phyloP scores from a whole-genome alignment of 2,329 filamentous ascomycete species.

The Aureobasidium namibiae region DNA sequence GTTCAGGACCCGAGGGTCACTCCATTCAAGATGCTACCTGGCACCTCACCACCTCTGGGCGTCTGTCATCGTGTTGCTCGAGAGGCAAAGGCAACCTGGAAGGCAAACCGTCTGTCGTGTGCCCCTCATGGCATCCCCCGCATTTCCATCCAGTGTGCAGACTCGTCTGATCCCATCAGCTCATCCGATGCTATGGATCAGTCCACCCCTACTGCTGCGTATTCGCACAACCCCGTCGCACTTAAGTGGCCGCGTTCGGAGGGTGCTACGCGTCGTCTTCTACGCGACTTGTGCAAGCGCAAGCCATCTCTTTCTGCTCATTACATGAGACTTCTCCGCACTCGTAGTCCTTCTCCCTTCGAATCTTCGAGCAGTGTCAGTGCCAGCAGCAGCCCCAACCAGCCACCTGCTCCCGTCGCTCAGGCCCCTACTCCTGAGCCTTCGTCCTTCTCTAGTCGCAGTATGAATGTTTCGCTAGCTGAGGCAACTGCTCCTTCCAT shows the following conservation, averaged over 20 bases:
- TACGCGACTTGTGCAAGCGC: slow-evolving; percentile 52
- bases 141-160: slow-evolving; percentile 21
- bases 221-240: slow-evolving; percentile 20
- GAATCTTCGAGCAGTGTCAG: slow-evolving; percentile 25
- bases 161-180: slow-evolving; percentile 37
- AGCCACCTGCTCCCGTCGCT: not conserved
- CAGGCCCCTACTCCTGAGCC: not conserved
- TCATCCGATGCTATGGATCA: slow-evolving; percentile 36
- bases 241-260: slow-evolving; percentile 50
- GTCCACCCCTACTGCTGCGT: slow-evolving; percentile 35
- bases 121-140: slow-evolving; percentile 19
- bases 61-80: slow-evolving; percentile 56
- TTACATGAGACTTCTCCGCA: slow-evolving; percentile 54
- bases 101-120: slow-evolving; percentile 33
- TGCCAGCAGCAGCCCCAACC: slow-evolving; percentile 15
- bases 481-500: slow-evolving; percentile 45
- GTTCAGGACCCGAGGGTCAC: slow-evolving; percentile 59
- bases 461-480: slow-evolving; percentile 43
- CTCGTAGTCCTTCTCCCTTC: slow-evolving; percentile 53
- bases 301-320: slow-evolving; percentile 56
- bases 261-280: slow-evolving; percentile 48
- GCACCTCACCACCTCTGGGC: slow-evolving; percentile 54
- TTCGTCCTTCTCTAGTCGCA: slow-evolving; percentile 39
- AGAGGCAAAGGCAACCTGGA: slow-evolving; percentile 54
- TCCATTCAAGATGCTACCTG: slow-evolving; percentile 59